A percentile compares a stretch with the other conserved stretches of the same genome.
Evolutionary conservation across 306 rosid species (phyloP).

Genomic region (Quercus bicolor): DNA sequence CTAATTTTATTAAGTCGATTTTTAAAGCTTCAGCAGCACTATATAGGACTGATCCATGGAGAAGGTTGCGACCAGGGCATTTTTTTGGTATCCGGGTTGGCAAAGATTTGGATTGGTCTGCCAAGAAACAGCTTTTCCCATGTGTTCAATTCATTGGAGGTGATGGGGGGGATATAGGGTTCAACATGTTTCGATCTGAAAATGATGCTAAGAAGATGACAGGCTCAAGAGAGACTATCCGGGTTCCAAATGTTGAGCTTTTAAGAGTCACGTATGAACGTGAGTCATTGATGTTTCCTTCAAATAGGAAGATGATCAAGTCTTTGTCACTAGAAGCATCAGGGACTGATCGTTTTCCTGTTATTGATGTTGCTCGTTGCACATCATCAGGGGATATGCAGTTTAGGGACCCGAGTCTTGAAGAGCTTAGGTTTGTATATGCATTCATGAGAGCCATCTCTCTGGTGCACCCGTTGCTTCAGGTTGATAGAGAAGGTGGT

Average conservation of each 20-base stretch:
- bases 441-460: slow-evolving; percentile 60
- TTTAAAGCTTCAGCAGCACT: slow-evolving; percentile 67
- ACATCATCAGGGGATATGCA: slow-evolving; percentile 35
- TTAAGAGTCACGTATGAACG: slow-evolving; percentile 57
- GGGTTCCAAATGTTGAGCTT: slow-evolving; percentile 53
- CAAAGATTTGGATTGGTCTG: slow-evolving; percentile 58
- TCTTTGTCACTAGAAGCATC: slow-evolving; percentile 42
- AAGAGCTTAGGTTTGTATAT: slow-evolving; percentile 60
- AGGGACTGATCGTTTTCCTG: slow-evolving; percentile 54
- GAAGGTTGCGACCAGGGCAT: slow-evolving; percentile 53
- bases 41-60: slow-evolving; percentile 61
- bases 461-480: slow-evolving; percentile 60
- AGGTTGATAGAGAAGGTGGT: slow-evolving; percentile 50
- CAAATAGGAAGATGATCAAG: slow-evolving; percentile 56
- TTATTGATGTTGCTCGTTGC: slow-evolving; percentile 62
- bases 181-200: slow-evolving; percentile 55
- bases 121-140: slow-evolving; percentile 59
- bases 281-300: slow-evolving; percentile 59
- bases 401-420: slow-evolving; percentile 54
- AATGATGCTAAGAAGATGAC: slow-evolving; percentile 66
- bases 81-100: slow-evolving; percentile 60
- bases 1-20: slow-evolving; percentile 48
- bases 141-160: slow-evolving; percentile 71
- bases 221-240: slow-evolving; percentile 58
- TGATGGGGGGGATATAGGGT: slow-evolving; percentile 66